Evolutionary conservation across 1,284 basidiomycete genomes (phyloP).

Genomic region (Heterobasidion irregulare): DNA sequence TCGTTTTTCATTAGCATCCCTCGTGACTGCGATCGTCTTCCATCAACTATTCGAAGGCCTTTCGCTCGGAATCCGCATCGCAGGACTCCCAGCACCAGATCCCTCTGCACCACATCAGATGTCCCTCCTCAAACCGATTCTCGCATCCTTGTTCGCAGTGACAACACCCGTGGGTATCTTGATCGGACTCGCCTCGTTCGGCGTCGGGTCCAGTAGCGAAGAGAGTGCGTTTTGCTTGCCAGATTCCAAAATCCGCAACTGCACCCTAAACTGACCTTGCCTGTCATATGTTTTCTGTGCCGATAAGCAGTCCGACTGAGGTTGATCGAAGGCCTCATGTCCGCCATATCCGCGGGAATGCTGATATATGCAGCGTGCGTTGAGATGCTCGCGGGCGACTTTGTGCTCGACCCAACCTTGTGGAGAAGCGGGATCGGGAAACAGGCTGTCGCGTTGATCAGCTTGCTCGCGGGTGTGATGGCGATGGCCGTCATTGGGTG

Average conservation of each 20-base stretch:
- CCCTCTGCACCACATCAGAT: conserved; percentile 12
- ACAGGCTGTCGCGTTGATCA: conserved; percentile 45
- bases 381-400: conserved; percentile 76
- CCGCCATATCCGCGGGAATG: conserved; percentile 71
- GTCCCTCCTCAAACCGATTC: conserved; percentile 36
- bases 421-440: conserved; percentile 32
- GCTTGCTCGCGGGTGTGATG: conserved; percentile 43
- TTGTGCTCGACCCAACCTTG: conserved; percentile 53
- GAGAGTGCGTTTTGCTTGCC: conserved; percentile 16
- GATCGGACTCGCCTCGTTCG: conserved; percentile 44
- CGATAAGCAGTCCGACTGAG: background rate
- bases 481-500: conserved; percentile 48
- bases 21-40: conserved; percentile 66
- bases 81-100: conserved; percentile 41
- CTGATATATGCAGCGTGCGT: conserved; percentile 71
- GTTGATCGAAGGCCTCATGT: conserved; percentile 61
- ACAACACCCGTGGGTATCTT: conserved; percentile 64
- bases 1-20: conserved; percentile 38
- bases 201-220: conserved; percentile 17
- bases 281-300: background rate
- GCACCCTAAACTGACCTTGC: background rate
- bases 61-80: conserved; percentile 70
- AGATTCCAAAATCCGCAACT: background rate
- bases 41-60: conserved; percentile 78
- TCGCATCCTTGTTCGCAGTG: conserved; percentile 59